These are phyloP conservation scores for Dujonia santamariae DNA, from an alignment of 1,139 yeast genomes.

Conservation along the genomic window DNA sequence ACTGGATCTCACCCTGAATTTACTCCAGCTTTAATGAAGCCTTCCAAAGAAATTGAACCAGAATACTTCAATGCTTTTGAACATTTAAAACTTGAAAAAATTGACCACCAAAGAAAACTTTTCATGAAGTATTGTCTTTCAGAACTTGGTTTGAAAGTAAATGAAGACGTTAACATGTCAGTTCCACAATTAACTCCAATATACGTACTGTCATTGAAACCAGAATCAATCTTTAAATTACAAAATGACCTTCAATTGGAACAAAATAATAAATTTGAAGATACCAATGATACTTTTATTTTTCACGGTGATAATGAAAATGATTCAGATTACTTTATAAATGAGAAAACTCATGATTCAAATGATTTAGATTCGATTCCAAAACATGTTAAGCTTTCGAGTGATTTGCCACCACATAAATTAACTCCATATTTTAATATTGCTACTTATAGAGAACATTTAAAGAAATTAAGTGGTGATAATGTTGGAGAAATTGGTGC, in stretches of 20 bases:
- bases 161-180: slow-evolving; percentile 43
- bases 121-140: slow-evolving; percentile 57
- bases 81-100: slow-evolving; percentile 26
- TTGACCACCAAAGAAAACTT: slow-evolving; percentile 46
- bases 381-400: slow-evolving; percentile 50
- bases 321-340: slow-evolving; percentile 19
- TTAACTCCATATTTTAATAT: slow-evolving; percentile 75
- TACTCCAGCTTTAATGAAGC: slow-evolving; percentile 50
- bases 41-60: slow-evolving; percentile 15
- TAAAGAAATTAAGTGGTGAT: slow-evolving; percentile 31
- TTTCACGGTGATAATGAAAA: slow-evolving; percentile 32
- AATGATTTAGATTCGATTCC: slow-evolving; percentile 54
- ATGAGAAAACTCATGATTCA: slow-evolving; percentile 19
- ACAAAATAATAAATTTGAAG: slow-evolving; percentile 38
- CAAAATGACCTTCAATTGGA: slow-evolving; percentile 40
- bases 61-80: slow-evolving; percentile 35
- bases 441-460: slow-evolving; percentile 46
- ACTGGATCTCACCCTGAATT: slow-evolving; percentile 93
- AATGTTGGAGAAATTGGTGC: slow-evolving; percentile 53
- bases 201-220: slow-evolving; percentile 36
- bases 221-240: slow-evolving; percentile 27
- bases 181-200: slow-evolving; percentile 71
- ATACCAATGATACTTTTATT: slow-evolving; percentile 52
- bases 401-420: slow-evolving; percentile 42
- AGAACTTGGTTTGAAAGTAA: slow-evolving; percentile 67